phyloP scores from a whole-genome alignment of 176 grass and related monocot genomes.

The Ensete ventricosum region DNA sequence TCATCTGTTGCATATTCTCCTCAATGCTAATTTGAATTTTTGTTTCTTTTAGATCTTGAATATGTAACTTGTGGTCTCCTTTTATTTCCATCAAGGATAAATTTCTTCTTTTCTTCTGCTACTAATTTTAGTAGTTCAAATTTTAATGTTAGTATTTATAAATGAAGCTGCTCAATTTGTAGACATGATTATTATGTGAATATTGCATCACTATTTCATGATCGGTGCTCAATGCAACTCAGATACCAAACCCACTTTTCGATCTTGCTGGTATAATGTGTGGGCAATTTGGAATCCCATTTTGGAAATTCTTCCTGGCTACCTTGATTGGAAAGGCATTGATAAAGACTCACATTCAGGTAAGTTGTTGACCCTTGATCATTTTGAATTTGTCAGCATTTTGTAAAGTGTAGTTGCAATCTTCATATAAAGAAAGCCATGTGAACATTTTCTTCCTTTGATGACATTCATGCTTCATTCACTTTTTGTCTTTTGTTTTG shows the following conservation, averaged over 20 bases:
- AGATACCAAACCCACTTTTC: conserved; percentile 93
- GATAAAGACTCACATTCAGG: conserved; percentile 89
- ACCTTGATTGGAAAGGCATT: conserved; percentile 92
- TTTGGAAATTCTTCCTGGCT: conserved; percentile 98
- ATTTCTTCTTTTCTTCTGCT: neutral
- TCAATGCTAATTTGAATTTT: too few relatives aligned
- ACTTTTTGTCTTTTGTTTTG: neutral
- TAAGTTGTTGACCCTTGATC: conserved; percentile 11
- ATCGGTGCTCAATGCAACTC: neutral
- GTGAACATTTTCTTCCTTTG: neutral
- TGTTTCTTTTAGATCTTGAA: neutral
- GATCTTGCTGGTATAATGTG: conserved; percentile 90
- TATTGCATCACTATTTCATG: neutral
- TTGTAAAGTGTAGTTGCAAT: neutral
- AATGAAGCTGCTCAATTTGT: neutral
- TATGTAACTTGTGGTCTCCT: neutral
- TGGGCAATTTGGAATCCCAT: conserved; percentile 81
- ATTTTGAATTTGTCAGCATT: neutral
- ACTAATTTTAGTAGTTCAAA: neutral
- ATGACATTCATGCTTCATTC: neutral
- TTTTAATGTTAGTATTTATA: neutral
- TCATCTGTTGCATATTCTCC: neutral
- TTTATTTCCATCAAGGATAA: neutral
- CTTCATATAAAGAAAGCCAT: neutral
- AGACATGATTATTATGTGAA: neutral